A percentile compares a stretch with the other conserved stretches of the same genome.
Conservation (phyloP, 148 eudicot genomes). For the Oxyria digyna region DNA sequence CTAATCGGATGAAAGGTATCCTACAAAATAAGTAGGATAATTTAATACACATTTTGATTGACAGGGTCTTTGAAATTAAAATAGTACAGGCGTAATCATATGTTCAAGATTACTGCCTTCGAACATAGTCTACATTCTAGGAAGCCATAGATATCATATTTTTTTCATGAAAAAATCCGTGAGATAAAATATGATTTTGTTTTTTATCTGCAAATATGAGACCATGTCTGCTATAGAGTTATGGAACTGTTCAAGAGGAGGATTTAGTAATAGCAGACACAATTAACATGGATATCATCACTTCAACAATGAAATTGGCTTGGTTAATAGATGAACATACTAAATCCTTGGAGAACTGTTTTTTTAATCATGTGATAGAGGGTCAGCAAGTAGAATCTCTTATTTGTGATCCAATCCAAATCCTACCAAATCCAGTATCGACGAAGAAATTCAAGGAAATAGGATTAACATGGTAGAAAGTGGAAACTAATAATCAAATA, state of each 20-base stretch:
- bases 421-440: background rate
- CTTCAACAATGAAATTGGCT: background rate
- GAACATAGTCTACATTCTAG: background rate
- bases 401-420: background rate
- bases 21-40: slow-evolving; percentile 11
- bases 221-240: background rate
- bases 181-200: background rate
- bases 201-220: background rate
- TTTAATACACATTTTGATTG: background rate
- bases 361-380: background rate
- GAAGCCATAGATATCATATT: background rate
- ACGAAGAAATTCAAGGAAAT: background rate
- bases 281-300: background rate
- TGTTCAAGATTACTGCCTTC: background rate
- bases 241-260: background rate
- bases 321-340: background rate
- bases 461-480: background rate
- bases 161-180: background rate
- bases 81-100: background rate
- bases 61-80: background rate
- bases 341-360: background rate
- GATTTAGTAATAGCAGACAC: background rate
- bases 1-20: slow-evolving; percentile 36
- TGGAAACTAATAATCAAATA: background rate
- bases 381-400: background rate